Base-by-base conservation (phyloP, 495 filamentous ascomycete genomes). In the Xylaria bambusicola region DNA sequence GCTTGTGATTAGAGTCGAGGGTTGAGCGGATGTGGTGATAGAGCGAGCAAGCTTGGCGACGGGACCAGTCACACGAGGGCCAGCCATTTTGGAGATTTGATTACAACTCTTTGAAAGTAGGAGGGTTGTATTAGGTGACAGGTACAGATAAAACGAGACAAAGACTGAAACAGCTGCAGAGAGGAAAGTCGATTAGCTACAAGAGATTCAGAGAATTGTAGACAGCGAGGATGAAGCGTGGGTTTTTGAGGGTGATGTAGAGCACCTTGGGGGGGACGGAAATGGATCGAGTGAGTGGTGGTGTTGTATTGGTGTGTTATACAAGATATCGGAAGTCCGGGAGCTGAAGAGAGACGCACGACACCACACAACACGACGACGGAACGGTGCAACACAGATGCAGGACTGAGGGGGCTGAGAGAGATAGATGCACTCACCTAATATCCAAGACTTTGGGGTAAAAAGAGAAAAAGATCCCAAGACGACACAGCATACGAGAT, bases 41-140 rank as follows among this genome's bases (percentile, higher is more conserved):
- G 71, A 71, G 59, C 78, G 75, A 64, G 71, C 67, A 56, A 81
- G 64, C 71, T 80, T 78, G 44, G 72, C 60, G 63, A 73, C 65
- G 55, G 77, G 74, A 35, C 66, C 65, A 50, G 74, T 70, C 36
- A 80, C 64, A 49, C 77, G 70, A 50, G 65, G 65, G 17, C 65
- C 68, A 50, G 58, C 53, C 68, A 71, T 71, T 46, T 27, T 53
- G 18, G 38, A 12, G 31, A 35, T 47, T 4, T 47, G 0, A 12
- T 35, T 56, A 21, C 3, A 7, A 27, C 26, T 41, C 20, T 17
- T 36, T 15, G n/a, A 35, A 8, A 38, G n/a, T 20, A 47, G 23
- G 31, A 23, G n/a, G 3, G 15, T 44, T 21, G 33, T 12, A 4
- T 18, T 15, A 21, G 33, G 29, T 49, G 27, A 6, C 18, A n/a